Evolutionary conservation across 208 protist species (phyloP).

Genomic region (Trypanosoma brucei): DNA sequence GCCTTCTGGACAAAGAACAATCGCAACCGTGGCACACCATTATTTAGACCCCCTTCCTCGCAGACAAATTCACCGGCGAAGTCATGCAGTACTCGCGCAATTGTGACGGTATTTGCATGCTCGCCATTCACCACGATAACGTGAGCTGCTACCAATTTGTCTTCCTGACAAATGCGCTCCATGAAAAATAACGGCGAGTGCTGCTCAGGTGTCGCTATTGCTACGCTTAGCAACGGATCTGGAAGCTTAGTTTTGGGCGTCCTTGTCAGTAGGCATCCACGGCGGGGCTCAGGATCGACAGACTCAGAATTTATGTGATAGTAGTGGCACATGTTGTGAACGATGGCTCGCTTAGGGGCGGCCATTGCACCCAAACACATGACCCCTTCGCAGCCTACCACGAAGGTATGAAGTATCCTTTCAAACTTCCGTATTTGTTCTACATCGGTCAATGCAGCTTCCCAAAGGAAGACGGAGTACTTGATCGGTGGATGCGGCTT

Average conservation of each 20-base stretch:
- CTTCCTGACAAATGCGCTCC: background rate
- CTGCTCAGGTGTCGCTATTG: constrained; percentile 10
- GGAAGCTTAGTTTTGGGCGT: constrained; percentile 35
- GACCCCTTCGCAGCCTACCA: constrained; percentile 22
- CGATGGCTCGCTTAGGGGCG: constrained; percentile 37
- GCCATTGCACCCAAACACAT: constrained; percentile 39
- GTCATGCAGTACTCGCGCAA: constrained; percentile 34
- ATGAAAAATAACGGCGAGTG: constrained; percentile 14
- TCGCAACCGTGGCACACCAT: constrained; percentile 4
- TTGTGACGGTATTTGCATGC: constrained; percentile 27
- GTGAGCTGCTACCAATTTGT: constrained; percentile 5
- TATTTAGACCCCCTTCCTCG: constrained; percentile 23
- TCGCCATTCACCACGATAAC: constrained; percentile 34
- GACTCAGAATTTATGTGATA: constrained; percentile 52
- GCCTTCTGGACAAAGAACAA: constrained; percentile 13
- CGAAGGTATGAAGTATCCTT: constrained; percentile 40
- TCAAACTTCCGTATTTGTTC: constrained; percentile 35
- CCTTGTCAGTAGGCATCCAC: constrained; percentile 46
- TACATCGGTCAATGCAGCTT: constrained; percentile 13
- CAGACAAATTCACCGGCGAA: constrained; percentile 43
- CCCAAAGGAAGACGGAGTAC: constrained; percentile 68
- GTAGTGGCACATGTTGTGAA: constrained; percentile 55
- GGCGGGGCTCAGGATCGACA: constrained; percentile 47
- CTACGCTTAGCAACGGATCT: constrained; percentile 21
- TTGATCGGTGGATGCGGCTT: constrained; percentile 14